Percentiles rank a stretch among this genome's conserved stretches.
Evolutionary conservation across 345 rosid species (phyloP).

Genomic region (Gossypium australe): DNA sequence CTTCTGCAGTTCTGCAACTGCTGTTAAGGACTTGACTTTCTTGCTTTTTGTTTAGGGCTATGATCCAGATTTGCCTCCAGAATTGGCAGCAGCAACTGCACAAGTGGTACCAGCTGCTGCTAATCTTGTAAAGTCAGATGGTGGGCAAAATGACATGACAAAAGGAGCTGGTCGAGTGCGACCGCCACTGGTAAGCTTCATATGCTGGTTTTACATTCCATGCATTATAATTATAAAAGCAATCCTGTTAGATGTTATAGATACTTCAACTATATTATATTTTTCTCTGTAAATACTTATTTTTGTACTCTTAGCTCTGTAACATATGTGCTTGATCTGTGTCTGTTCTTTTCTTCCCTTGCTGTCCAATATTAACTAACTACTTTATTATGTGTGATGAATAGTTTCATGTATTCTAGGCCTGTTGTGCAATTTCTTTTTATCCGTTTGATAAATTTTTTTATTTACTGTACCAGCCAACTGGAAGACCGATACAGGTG

Average conservation of each 20-base stretch:
- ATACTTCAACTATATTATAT: background rate
- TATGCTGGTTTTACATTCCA: conserved; percentile 26
- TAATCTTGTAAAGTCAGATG: conserved; percentile 54
- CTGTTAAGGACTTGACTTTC: background rate
- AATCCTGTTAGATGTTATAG: background rate
- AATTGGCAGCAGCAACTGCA: conserved; percentile 93
- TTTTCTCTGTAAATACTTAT: background rate
- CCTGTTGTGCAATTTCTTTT: conserved; percentile 1
- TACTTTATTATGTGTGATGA: background rate
- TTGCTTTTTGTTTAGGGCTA: conserved; percentile 48
- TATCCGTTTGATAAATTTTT: background rate
- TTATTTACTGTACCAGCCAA: conserved; percentile 54
- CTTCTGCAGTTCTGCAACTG: background rate
- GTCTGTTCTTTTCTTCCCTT: background rate
- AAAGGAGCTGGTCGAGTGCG: conserved; percentile 67
- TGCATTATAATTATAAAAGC: background rate
- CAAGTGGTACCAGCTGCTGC: conserved; percentile 59
- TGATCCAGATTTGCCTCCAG: conserved; percentile 98
- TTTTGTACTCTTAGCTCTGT: background rate
- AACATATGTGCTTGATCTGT: background rate
- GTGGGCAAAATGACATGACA: conserved; percentile 47
- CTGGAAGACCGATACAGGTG: conserved; percentile 96
- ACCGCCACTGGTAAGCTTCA: conserved; percentile 66
- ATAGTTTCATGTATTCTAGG: background rate
- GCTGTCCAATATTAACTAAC: background rate